These are phyloP conservation scores for Aspergillus nanangensis DNA, from an alignment of 495 filamentous ascomycete genomes.

Conservation along the genomic window DNA sequence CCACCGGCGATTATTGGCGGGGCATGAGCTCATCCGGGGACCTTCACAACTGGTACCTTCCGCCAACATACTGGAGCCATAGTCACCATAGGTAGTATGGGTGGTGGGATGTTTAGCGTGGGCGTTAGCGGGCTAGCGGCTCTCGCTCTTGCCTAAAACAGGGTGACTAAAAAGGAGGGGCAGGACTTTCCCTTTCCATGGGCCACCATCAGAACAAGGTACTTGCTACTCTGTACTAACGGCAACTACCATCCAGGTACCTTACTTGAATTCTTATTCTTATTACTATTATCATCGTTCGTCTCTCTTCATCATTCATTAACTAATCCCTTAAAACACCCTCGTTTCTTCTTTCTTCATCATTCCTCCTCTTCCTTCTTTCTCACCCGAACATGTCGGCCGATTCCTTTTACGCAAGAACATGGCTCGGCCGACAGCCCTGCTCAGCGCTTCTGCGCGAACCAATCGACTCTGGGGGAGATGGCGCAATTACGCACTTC, in stretches of 20 bases:
- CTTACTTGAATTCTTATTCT: too few relatives aligned
- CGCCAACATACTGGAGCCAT: too few relatives aligned
- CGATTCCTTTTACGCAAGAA: constrained; percentile 13
- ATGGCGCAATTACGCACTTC: constrained; percentile 29
- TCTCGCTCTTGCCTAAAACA: too few relatives aligned
- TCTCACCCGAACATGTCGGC: constrained; percentile 20
- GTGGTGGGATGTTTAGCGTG: constrained; percentile 29
- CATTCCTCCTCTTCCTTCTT: neutral
- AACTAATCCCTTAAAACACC: too few relatives aligned
- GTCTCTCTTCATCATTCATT: too few relatives aligned
- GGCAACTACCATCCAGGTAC: too few relatives aligned
- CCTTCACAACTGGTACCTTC: too few relatives aligned
- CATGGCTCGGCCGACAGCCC: constrained; percentile 25
- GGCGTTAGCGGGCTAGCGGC: neutral
- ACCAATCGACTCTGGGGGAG: constrained; percentile 26
- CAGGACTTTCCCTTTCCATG: neutral
- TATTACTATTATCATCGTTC: too few relatives aligned
- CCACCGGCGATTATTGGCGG: constrained; percentile 30
- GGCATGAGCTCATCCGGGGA: constrained; percentile 5
- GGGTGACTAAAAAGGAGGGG: neutral
- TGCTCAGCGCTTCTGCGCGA: constrained; percentile 4
- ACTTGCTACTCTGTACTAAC: neutral
- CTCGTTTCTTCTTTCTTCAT: neutral
- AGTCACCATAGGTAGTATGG: too few relatives aligned
- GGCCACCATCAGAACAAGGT: constrained; percentile 4